Percentiles rank a stretch among this genome's conserved stretches.
These are phyloP conservation scores for Sphagnum magellanicum DNA, from an alignment of 228 moss, liverwort and hornwort species.

Conservation along the genomic window DNA sequence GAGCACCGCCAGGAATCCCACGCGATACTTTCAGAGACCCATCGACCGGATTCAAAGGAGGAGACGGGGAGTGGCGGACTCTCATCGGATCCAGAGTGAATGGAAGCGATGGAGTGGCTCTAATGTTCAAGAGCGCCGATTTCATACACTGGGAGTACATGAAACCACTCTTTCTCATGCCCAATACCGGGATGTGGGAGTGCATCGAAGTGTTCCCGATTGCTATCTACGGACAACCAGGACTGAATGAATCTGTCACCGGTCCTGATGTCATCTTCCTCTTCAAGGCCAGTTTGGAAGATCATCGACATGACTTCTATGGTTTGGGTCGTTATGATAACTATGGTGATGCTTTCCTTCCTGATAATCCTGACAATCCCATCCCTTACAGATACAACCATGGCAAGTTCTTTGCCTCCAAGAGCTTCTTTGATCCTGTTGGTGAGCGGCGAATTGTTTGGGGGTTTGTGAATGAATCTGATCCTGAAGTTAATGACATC, in stretches of 20 bases:
- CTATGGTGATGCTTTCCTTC: slow-evolving; percentile 12
- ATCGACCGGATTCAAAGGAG: slow-evolving; percentile 66
- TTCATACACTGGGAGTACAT: slow-evolving; percentile 41
- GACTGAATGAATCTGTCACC: slow-evolving; percentile 8
- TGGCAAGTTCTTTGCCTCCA: slow-evolving; percentile 51
- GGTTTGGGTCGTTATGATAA: slow-evolving; percentile 35
- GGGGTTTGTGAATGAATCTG: slow-evolving; percentile 49
- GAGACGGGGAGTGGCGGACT: slow-evolving; percentile 58
- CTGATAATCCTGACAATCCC: slow-evolving; percentile 9
- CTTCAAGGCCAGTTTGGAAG: slow-evolving; percentile 37
- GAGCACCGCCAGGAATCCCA: slow-evolving; percentile 30
- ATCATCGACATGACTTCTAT: slow-evolving; percentile 32
- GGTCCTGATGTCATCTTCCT: slow-evolving; percentile 16
- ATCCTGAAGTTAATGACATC: slow-evolving; percentile 18
- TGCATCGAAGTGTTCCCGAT: slow-evolving; percentile 84
- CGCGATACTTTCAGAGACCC: slow-evolving; percentile 66
- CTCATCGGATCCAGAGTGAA: slow-evolving; percentile 39
- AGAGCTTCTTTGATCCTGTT: slow-evolving; percentile 27
- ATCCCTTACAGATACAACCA: slow-evolving; percentile 29
- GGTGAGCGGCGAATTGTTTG: slow-evolving; percentile 36
- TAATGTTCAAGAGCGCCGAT: slow-evolving; percentile 64
- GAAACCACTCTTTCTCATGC: slow-evolving; percentile 26
- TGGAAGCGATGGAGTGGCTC: slow-evolving; percentile 52
- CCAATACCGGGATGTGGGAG: slow-evolving; percentile 65
- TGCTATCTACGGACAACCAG: neutral